Base-by-base conservation (phyloP, 2,329 filamentous ascomycete genomes). In the Fusarium albosuccineum region DNA sequence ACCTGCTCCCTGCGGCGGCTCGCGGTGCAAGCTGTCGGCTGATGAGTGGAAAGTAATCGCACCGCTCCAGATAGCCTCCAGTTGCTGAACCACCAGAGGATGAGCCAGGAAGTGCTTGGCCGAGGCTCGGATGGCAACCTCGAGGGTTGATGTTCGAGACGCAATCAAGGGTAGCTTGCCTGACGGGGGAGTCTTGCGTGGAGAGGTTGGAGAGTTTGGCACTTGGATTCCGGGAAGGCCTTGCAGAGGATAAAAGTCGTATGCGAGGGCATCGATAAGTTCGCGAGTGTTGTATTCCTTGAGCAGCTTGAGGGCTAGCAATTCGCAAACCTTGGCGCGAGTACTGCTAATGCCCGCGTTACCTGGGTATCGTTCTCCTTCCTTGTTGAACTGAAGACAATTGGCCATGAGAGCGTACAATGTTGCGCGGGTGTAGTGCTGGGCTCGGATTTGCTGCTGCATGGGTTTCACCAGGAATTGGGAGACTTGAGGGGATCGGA, bases 11-110 rank as follows among this genome's bases (percentile, higher is more conserved):
- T 74, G 57, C 44, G 77, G 71, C 6, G 76, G 58, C 54, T 76
- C 84, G 48, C 93, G 89, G 77, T 97, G 95, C 26, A 97, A 82
- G 67, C 87, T 92, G 77, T 97, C 94, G 6, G 93, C 93, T 11
- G 91, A 89, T 2, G 93, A 96, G 78, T 97, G 94, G 75, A 98
- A 97, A 69, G 96, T 94, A 68, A 98, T 96, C 16, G 92, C 95
- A 29, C 95, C 95, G 17, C 93, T 95, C 95, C 95, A 98, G 64
- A 98, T 97, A 44, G 94, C 94, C 78, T 97, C 94, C n/a, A 98
- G 84, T 75, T 97, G 94, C 77, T 97, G 93, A 9, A 97, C 91
- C 1, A 97, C 94, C 4, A 97, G 83, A 1, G 95, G 94, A 74
- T 97, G 94, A 9, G 95, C 92, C 6, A 98, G 84, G 71, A 97